Base-by-base conservation (phyloP, 2,329 filamentous ascomycete genomes). In the Aphanocladium album region DNA sequence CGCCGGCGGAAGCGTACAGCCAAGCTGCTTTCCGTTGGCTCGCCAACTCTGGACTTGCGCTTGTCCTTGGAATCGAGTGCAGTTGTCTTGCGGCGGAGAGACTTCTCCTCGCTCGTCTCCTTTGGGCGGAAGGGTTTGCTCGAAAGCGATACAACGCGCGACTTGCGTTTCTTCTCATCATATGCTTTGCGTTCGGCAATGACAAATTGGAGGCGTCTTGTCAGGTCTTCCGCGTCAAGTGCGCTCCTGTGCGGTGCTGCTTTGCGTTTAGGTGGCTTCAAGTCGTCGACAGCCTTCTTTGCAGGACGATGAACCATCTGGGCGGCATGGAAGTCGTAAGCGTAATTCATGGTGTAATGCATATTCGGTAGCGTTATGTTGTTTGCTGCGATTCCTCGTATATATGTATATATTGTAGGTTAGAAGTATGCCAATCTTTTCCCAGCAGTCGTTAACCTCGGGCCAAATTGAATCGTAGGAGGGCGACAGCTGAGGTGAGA, bases 151-250 rank as follows among this genome's bases (percentile, higher is more conserved):
- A 43, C 46, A 46, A n/a, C 25, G 19, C 54, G 53, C 11, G 39
- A 39, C 47, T 39, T 41, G 45, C 52, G 43, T 60, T 70, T 73
- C 64, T 68, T 69, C 57, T 77, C 74, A 4, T 75, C 71, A 14
- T 70, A 68, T 8, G 73, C 71, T 62, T 80, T 80, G 39, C 81
- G 80, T 62, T 85, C 77, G 5, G 75, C 76, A 16, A 83, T 71
- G 19, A 86, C 79, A 12, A 77, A 64, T 53, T 76, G 74, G 25
- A 87, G 75, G 19, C 83, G 79, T 35, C 79, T 76, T 12, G 78
- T 76, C 30, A 87, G 71, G 60, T 87, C 83, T 30, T 81, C 77
- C 0, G 84, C 75, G 62, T 87, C 83, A 50, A 86, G 71, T 2
- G 74, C 70, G 35, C 70, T 65, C 12, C 47, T 23, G 5, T 57